A percentile compares a stretch with the other conserved stretches of the same genome.
Evolutionary conservation across 768 basidiomycete genomes (phyloP).

Genomic region (Lentinus tigrinus): DNA sequence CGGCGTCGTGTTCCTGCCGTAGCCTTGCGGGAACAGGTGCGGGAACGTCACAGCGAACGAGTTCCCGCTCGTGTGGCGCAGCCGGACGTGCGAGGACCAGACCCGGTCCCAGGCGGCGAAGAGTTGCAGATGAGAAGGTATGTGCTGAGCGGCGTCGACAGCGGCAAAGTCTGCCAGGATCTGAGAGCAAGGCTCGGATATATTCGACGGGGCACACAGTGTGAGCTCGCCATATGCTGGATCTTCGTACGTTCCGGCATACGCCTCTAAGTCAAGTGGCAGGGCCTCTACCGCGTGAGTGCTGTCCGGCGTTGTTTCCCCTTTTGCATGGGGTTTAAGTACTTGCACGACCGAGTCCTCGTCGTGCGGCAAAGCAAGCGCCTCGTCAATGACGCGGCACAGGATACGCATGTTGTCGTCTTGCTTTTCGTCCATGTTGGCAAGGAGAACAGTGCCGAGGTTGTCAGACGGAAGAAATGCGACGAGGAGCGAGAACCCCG

Average conservation of each 20-base stretch:
- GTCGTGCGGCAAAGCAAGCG: not conserved
- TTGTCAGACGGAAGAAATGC: constrained; percentile 36
- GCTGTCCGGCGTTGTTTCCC: too few relatives aligned
- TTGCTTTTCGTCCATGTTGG: constrained; percentile 18
- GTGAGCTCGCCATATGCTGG: constrained; percentile 38
- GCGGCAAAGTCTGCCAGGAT: constrained; percentile 30
- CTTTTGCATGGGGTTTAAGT: not conserved
- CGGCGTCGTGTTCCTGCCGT: constrained; percentile 23
- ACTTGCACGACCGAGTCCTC: not conserved
- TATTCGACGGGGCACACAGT: constrained; percentile 32
- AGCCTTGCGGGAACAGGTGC: constrained; percentile 34
- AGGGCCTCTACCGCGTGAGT: not conserved
- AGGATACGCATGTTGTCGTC: not conserved
- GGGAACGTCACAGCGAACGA: constrained; percentile 24
- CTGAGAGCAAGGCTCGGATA: constrained; percentile 23
- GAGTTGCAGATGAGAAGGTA: not conserved
- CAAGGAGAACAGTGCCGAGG: constrained; percentile 31
- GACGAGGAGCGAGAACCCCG: constrained; percentile 34
- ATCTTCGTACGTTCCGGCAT: constrained; percentile 36
- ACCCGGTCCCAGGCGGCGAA: not conserved
- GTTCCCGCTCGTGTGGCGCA: constrained; percentile 11
- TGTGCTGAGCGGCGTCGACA: not conserved
- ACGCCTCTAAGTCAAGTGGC: constrained; percentile 18
- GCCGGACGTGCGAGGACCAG: constrained; percentile 31
- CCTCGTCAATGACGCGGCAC: constrained; percentile 8